Percentiles rank a stretch among this genome's conserved stretches.
Evolutionary conservation across 345 rosid species (phyloP).

Genomic region (Syzygium oleosum): DNA sequence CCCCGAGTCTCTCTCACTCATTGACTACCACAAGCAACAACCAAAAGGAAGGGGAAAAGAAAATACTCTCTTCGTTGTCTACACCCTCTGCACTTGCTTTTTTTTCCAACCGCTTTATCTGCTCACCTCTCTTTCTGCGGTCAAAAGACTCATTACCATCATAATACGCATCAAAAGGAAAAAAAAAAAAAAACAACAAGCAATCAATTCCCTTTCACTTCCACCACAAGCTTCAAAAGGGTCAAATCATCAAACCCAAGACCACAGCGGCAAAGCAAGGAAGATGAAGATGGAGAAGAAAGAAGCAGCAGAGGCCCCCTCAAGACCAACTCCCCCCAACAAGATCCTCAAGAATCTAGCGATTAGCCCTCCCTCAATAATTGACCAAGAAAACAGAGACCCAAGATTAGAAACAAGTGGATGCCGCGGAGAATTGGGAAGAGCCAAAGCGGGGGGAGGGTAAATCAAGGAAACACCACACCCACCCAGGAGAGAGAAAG

Average conservation of each 20-base stretch:
- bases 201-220: conserved; percentile 1
- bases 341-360: not conserved
- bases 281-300: not conserved
- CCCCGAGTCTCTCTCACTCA: not conserved
- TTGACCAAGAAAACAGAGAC: not conserved
- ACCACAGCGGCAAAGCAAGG: not conserved
- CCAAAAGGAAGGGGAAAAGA: not conserved
- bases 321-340: not conserved
- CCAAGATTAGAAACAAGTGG: not conserved
- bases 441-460: not conserved
- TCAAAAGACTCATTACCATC: conserved; percentile 1
- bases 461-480: not conserved
- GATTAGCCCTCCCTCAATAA: not conserved
- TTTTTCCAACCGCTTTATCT: not conserved
- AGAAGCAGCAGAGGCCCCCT: not conserved
- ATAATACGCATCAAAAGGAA: not conserved
- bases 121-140: not conserved
- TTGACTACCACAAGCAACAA: not conserved
- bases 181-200: not conserved
- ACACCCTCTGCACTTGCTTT: not conserved
- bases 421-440: not conserved
- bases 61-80: not conserved
- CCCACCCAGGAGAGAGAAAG: not conserved
- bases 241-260: not conserved
- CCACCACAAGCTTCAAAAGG: conserved; percentile 6